Conservation (phyloP, 805 yeast species). For the Nakazawaea pomicola region DNA sequence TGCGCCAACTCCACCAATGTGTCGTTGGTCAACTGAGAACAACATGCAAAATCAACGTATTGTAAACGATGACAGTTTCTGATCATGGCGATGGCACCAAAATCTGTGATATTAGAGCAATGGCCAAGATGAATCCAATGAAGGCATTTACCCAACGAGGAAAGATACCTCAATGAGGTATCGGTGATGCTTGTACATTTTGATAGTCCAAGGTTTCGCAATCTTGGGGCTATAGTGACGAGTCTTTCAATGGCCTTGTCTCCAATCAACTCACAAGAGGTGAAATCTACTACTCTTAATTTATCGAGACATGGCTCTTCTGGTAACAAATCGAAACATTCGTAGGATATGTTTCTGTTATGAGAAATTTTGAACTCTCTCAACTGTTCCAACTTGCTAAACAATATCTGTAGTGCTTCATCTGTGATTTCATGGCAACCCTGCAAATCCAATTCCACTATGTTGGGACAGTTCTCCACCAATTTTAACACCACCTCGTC, state of each 20-base stretch:
- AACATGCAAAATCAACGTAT: slow-evolving; percentile 93
- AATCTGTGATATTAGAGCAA: slow-evolving; percentile 85
- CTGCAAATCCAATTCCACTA: slow-evolving; percentile 88
- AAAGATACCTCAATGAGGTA: slow-evolving; percentile 63
- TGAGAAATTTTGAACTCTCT: slow-evolving; percentile 82
- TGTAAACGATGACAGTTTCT: slow-evolving; percentile 79
- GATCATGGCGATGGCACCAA: slow-evolving; percentile 72
- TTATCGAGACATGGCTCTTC: slow-evolving; percentile 49
- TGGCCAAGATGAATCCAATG: slow-evolving; percentile 94
- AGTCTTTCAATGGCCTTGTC: slow-evolving; percentile 73
- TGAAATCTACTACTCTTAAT: slow-evolving; percentile 77
- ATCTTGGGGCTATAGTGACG: slow-evolving; percentile 72
- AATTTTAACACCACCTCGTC: slow-evolving; percentile 58
- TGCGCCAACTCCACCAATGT: slow-evolving; percentile 72
- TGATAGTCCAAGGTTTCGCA: slow-evolving; percentile 83
- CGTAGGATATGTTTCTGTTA: slow-evolving; percentile 65
- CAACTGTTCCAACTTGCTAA: slow-evolving; percentile 60
- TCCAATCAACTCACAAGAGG: slow-evolving; percentile 76
- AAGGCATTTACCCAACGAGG: slow-evolving; percentile 69
- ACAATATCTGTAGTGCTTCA: slow-evolving; percentile 48
- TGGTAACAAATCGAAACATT: slow-evolving; percentile 52
- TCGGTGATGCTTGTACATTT: slow-evolving; percentile 88
- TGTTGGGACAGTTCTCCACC: slow-evolving; percentile 65
- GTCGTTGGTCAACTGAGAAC: slow-evolving; percentile 81
- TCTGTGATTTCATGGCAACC: slow-evolving; percentile 74